A percentile compares a stretch with the other conserved stretches of the same genome.
Conservation (phyloP, 2,329 filamentous ascomycete species). For the Drechslerella coelobrocha region DNA sequence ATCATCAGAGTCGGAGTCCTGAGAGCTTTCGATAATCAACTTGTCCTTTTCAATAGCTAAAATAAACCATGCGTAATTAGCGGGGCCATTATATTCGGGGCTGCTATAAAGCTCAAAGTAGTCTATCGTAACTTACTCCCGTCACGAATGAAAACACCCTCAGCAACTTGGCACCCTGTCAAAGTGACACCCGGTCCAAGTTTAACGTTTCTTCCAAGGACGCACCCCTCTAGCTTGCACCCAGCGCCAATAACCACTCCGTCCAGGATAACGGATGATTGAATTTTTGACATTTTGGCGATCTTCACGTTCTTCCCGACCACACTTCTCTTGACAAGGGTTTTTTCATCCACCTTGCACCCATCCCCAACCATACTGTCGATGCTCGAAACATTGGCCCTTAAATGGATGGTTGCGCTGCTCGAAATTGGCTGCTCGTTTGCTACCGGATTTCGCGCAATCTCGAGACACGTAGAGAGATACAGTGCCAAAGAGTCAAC, state of each 20-base stretch:
- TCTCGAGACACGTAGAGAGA: constrained; percentile 78
- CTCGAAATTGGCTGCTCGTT: constrained; percentile 39
- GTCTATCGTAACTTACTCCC: constrained; percentile 48
- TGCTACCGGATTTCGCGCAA: constrained; percentile 68
- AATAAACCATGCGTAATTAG: constrained; percentile 64
- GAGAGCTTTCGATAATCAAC: constrained; percentile 56
- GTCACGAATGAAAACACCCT: constrained; percentile 65
- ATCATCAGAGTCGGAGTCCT: constrained; percentile 64
- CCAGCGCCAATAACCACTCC: constrained; percentile 83
- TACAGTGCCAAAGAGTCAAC: constrained; percentile 87
- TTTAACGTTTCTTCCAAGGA: constrained; percentile 79
- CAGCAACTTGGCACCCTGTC: constrained; percentile 85
- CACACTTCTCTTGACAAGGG: constrained; percentile 89
- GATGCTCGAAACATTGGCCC: constrained; percentile 79
- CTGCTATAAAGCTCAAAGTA: constrained; percentile 59
- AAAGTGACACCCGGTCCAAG: constrained; percentile 94
- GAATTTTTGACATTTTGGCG: constrained; percentile 80
- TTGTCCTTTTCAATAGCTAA: constrained; percentile 40
- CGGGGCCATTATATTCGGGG: constrained; percentile 69
- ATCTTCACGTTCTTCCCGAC: constrained; percentile 89
- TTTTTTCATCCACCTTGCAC: constrained; percentile 85
- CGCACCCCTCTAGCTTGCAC: constrained; percentile 84
- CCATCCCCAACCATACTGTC: constrained; percentile 88
- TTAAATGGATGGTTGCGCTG: constrained; percentile 70
- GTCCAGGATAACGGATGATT: constrained; percentile 92